Conservation (phyloP, 257 asterid genomes). For the Nicotiana tabacum region DNA sequence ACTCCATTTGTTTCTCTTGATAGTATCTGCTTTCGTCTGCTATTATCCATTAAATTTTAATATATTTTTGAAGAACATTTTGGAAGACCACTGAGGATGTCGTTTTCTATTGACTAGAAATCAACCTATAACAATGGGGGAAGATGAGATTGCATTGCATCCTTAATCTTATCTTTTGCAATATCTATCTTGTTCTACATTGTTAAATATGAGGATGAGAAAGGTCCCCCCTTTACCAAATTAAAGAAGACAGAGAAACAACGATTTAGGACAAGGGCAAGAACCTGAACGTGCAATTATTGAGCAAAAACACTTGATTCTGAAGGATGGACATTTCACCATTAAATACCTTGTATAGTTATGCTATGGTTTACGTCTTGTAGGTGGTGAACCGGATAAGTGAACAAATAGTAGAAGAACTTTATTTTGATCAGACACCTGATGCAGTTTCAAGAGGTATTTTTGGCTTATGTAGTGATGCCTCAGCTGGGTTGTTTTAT, state of each 20-base stretch:
- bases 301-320: background rate
- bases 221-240: background rate
- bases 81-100: background rate
- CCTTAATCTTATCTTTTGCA: background rate
- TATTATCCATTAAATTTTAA: background rate
- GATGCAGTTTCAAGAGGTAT: constrained; percentile 79
- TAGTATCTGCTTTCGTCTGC: background rate
- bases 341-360: background rate
- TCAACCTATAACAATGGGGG: background rate
- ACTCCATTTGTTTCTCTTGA: background rate
- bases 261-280: background rate
- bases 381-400: constrained; percentile 95
- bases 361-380: constrained; percentile 9
- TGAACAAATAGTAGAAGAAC: constrained; percentile 91
- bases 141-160: background rate
- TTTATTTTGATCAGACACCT: constrained; percentile 72
- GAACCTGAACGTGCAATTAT: background rate
- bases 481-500: constrained; percentile 96
- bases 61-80: background rate
- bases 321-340: background rate
- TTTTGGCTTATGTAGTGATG: constrained; percentile 93
- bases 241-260: background rate
- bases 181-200: background rate
- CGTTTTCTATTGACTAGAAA: background rate
- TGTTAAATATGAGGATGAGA: background rate